phyloP scores from a whole-genome alignment of 805 yeast genomes.

The Pichia insulana region DNA sequence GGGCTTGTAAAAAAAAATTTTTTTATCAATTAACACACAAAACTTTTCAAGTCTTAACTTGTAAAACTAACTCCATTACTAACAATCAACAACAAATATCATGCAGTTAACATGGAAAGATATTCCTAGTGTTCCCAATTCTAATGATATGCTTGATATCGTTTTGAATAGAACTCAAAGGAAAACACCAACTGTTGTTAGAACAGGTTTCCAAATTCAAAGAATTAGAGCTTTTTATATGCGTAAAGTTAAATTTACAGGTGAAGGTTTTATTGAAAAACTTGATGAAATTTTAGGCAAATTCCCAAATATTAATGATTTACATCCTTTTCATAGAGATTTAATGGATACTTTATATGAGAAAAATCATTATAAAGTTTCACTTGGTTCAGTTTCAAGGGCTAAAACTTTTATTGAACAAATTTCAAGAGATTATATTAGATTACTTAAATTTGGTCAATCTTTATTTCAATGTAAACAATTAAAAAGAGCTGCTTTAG shows the following conservation, averaged over 20 bases:
- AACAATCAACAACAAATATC: not conserved
- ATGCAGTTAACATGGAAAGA: conserved; percentile 99
- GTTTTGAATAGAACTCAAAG: conserved; percentile 96
- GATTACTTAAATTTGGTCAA: conserved; percentile 94
- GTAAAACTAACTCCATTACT: no score
- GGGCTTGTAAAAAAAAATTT: no score
- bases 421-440: conserved; percentile 89
- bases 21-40: no score
- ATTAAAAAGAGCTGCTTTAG: conserved; percentile 95
- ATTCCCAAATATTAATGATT: conserved; percentile 94
- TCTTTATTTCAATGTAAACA: conserved; percentile 98
- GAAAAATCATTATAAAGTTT: conserved; percentile 95
- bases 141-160: conserved; percentile 91
- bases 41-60: no score
- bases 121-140: conserved; percentile 87
- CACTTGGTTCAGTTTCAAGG: conserved; percentile 87
- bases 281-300: conserved; percentile 76
- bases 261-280: conserved; percentile 93
- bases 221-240: conserved; percentile 95
- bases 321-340: conserved; percentile 98
- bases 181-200: conserved; percentile 97
- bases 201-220: conserved; percentile 92
- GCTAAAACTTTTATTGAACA: conserved; percentile 93
- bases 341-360: conserved; percentile 96
- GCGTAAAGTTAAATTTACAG: conserved; percentile 95